These are phyloP conservation scores for Linnemannia exigua DNA, from an alignment of 192 early-diverging fungal species.

Conservation along the genomic window DNA sequence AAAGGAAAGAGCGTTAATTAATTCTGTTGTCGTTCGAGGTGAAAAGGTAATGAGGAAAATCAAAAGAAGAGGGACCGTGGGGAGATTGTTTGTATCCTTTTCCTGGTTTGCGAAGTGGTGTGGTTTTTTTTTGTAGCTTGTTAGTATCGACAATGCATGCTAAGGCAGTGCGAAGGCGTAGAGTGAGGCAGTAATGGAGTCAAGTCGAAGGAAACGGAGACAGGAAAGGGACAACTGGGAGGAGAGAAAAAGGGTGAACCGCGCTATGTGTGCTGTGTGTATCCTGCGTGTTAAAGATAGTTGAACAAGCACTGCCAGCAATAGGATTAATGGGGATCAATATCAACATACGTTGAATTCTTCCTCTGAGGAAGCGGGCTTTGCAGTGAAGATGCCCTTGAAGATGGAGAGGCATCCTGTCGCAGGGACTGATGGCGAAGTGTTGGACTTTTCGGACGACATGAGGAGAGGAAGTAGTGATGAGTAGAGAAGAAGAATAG, in stretches of 20 bases:
- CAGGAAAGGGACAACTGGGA: not conserved
- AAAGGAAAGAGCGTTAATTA: not conserved
- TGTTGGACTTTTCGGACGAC: conserved; percentile 30
- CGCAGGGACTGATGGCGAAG: conserved; percentile 8
- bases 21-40: not conserved
- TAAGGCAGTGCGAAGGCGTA: not conserved
- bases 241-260: not conserved
- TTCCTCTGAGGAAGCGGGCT: not conserved
- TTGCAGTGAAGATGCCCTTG: conserved; percentile 24
- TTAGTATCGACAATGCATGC: not conserved
- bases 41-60: not conserved
- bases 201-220: no score
- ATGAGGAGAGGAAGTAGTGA: conserved; percentile 4
- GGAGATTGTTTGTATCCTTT: not conserved
- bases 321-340: not conserved
- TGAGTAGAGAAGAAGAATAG: not conserved
- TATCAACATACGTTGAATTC: not conserved
- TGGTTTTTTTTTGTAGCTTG: not conserved
- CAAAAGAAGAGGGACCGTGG: not conserved
- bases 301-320: not conserved
- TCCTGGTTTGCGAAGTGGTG: not conserved
- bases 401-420: conserved; percentile 46
- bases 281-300: not conserved
- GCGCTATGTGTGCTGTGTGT: not conserved
- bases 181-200: no score